Percentiles rank a stretch among this genome's conserved stretches.
These are phyloP conservation scores for Wickerhamomyces canadensis DNA, from an alignment of 805 yeast genomes.

Conservation along the genomic window DNA sequence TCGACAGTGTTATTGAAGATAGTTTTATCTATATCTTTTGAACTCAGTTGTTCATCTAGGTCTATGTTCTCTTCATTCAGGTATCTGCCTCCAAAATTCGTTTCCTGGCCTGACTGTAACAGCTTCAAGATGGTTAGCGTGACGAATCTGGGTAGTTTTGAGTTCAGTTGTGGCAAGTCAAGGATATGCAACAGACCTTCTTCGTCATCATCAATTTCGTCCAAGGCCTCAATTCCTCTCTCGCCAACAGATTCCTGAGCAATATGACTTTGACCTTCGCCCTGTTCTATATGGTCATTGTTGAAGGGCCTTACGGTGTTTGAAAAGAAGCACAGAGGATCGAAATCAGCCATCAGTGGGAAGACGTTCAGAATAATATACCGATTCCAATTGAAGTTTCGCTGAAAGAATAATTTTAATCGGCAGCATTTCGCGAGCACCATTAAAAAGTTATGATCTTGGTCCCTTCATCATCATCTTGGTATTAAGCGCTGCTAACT, in stretches of 20 bases:
- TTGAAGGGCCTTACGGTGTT: no score
- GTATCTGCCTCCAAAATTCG: slow-evolving; percentile 38
- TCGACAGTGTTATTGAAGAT: slow-evolving; percentile 25
- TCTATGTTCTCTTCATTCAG: slow-evolving; percentile 1
- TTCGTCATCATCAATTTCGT: slow-evolving; percentile 13
- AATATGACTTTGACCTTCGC: no score
- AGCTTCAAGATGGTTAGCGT: slow-evolving; percentile 41
- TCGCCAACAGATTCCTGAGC: no score
- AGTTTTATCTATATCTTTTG: slow-evolving; percentile 27
- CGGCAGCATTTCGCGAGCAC: no score
- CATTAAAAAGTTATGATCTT: no score
- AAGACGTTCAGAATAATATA: not conserved
- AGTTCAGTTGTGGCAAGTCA: slow-evolving; percentile 52
- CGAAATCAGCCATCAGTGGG: slow-evolving; percentile 26
- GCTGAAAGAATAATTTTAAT: no score
- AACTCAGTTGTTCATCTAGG: slow-evolving; percentile 21
- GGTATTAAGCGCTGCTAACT: no score
- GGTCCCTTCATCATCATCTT: no score
- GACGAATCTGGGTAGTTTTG: slow-evolving; percentile 41
- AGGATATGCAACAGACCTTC: slow-evolving; percentile 41
- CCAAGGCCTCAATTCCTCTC: not conserved
- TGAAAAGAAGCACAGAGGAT: slow-evolving; percentile 31
- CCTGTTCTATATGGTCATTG: no score
- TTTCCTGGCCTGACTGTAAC: slow-evolving; percentile 42
- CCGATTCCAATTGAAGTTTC: not conserved